phyloP scores from a whole-genome alignment of 352 stramenopile genomes.

The Pythium grandisporangium region DNA sequence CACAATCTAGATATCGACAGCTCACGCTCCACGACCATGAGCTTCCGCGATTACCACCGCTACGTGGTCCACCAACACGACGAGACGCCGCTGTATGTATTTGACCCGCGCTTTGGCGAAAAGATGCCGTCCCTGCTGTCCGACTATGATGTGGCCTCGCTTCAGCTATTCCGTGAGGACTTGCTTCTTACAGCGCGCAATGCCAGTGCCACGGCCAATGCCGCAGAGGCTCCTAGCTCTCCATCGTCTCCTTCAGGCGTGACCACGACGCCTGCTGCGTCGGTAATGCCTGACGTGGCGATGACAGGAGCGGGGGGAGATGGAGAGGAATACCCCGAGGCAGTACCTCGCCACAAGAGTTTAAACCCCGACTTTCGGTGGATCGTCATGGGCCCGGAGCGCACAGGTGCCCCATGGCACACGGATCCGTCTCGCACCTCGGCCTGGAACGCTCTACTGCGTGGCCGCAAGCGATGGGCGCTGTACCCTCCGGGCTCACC shows the following conservation, averaged over 20 bases:
- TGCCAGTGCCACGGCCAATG: too few relatives aligned
- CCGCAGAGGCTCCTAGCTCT: too few relatives aligned
- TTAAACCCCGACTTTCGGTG: constrained; percentile 67
- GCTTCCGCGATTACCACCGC: constrained; percentile 57
- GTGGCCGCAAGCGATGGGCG: constrained; percentile 93
- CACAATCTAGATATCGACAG: constrained; percentile 75
- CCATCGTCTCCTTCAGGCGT: too few relatives aligned
- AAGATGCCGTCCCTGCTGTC: constrained; percentile 63
- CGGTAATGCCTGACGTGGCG: background rate
- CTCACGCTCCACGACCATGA: constrained; percentile 60
- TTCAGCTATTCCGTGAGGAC: constrained; percentile 73
- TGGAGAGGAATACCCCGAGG: constrained; percentile 25
- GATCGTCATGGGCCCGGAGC: constrained; percentile 76
- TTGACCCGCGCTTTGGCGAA: constrained; percentile 74
- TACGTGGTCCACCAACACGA: constrained; percentile 64
- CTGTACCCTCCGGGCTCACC: constrained; percentile 88
- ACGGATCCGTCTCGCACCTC: constrained; percentile 93
- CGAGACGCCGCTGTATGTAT: constrained; percentile 85
- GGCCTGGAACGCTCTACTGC: constrained; percentile 93
- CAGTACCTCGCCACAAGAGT: constrained; percentile 14
- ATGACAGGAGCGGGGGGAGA: too few relatives aligned
- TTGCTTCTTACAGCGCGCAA: too few relatives aligned
- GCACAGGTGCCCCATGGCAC: constrained; percentile 91
- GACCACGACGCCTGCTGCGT: constrained; percentile 3
- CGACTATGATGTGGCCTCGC: constrained; percentile 54